These are phyloP conservation scores for Aspergillus brunneoviolaceus DNA, from an alignment of 2,329 filamentous ascomycete species.

Conservation along the genomic window DNA sequence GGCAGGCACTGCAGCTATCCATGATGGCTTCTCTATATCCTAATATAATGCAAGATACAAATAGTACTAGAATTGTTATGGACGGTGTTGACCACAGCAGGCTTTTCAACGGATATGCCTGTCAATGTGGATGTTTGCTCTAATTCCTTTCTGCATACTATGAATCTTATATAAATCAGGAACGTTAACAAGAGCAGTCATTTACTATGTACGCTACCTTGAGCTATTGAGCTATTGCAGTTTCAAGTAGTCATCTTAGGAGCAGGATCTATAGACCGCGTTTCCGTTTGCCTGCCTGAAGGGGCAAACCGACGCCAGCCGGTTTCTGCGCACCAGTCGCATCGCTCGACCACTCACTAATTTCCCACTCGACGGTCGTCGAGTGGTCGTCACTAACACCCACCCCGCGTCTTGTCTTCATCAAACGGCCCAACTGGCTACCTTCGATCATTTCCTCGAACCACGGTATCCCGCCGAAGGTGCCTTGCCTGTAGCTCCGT, in stretches of 20 bases:
- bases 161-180: too few species aligned
- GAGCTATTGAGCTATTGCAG: too few species aligned
- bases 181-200: too few species aligned
- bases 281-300: slow-evolving; percentile 34
- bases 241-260: neutral
- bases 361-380: slow-evolving; percentile 76
- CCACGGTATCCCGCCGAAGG: slow-evolving; percentile 69
- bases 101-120: too few species aligned
- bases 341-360: slow-evolving; percentile 68
- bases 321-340: slow-evolving; percentile 28
- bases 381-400: slow-evolving; percentile 63
- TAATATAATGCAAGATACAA: too few species aligned
- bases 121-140: too few species aligned
- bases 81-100: too few species aligned
- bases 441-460: slow-evolving; percentile 79
- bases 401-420: slow-evolving; percentile 58
- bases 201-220: too few species aligned
- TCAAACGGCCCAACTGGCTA: slow-evolving; percentile 68
- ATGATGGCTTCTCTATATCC: too few species aligned
- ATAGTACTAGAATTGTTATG: too few species aligned
- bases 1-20: neutral
- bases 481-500: slow-evolving; percentile 39
- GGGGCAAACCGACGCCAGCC: slow-evolving; percentile 16
- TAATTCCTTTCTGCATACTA: too few species aligned
- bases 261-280: slow-evolving; percentile 19